Percentiles rank a stretch among this genome's conserved stretches.
Conservation (phyloP, 768 basidiomycete genomes). For the Leucocoprinus sp. region DNA sequence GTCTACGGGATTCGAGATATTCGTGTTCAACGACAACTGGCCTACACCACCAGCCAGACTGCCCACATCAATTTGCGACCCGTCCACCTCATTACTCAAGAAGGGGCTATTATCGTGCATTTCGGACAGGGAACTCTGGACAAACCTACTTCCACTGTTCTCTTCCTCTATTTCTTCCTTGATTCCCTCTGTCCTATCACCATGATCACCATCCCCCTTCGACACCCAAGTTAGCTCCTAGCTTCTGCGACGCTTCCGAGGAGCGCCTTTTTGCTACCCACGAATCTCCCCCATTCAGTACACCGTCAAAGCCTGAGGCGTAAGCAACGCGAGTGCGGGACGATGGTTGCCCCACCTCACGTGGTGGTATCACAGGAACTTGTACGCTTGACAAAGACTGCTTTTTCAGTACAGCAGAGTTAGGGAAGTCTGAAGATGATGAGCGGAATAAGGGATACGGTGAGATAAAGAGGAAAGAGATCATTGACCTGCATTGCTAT, state of each 20-base stretch:
- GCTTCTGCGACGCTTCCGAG: constrained; percentile 46
- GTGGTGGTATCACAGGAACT: constrained; percentile 44
- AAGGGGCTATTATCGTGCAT: not conserved
- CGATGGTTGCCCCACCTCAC: constrained; percentile 52
- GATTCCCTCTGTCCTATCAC: constrained; percentile 39
- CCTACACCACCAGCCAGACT: constrained; percentile 2
- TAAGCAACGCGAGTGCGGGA: constrained; percentile 59
- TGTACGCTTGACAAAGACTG: constrained; percentile 60
- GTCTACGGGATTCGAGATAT: constrained; percentile 4
- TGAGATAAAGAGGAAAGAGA: constrained; percentile 8
- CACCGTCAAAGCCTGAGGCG: constrained; percentile 63
- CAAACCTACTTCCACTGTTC: constrained; percentile 12
- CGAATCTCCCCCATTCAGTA: constrained; percentile 57
- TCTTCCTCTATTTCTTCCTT: constrained; percentile 54
- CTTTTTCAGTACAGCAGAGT: constrained; percentile 52
- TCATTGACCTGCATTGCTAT: constrained; percentile 50
- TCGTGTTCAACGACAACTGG: constrained; percentile 8
- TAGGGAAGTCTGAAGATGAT: constrained; percentile 43
- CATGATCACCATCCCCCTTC: constrained; percentile 30
- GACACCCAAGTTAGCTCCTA: constrained; percentile 14
- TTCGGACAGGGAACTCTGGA: constrained; percentile 9
- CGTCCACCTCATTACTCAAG: constrained; percentile 1
- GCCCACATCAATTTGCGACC: constrained; percentile 2
- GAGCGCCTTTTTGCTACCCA: constrained; percentile 59
- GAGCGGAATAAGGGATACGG: constrained; percentile 14